Base-by-base conservation (phyloP, 257 asterid genomes). In the Gentiana dahurica region DNA sequence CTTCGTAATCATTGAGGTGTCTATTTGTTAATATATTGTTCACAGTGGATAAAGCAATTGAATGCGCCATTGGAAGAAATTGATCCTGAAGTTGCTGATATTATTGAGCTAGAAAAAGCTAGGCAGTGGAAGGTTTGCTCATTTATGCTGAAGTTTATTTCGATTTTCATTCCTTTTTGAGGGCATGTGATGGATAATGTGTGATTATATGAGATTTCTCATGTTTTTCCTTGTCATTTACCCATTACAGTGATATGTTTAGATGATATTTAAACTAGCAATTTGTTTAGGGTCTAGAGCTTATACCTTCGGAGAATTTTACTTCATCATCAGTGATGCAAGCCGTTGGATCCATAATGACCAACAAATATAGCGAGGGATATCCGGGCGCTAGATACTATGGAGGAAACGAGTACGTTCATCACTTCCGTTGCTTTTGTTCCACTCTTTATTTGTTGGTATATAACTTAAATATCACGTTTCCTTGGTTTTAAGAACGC, bases 341-440 rank as follows among this genome's bases (percentile, higher is more conserved):
- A 86, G 97, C 97, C 0, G 95, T 89, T 76, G 97, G 97, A 66
- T 89, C 97, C 46, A 87, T 89, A 51, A 89, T 89, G 97, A 89
- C 94, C 13, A 89, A 89, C 67, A 89, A 89, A 65, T 89, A 89
- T 72, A 89, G 97, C 66, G 97, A 89, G 75, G 95, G 97, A 24
- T 89, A 86, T 71, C 97, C 97, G 68, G 97, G 95, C 36, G 97
- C 97, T 9, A 80, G 95, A 89, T 89, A 89, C 71, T 89, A 89
- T 45, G 95, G 97, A 66, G 95, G 97, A 73, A 89, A 89, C 71
- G 95, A 89, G 97, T 89, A 83, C 4, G 94, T 63, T 46, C 6
- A 41, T 41, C 46, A 41, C 46, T 41, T 41, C 46, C 46, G 9
- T 41, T 41, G 6, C 9, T 7, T 41, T 41, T 10, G 9, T 5